Evolutionary conservation across 2,329 filamentous ascomycete genomes (phyloP).

Genomic region (Bipolaris zeicola): DNA sequence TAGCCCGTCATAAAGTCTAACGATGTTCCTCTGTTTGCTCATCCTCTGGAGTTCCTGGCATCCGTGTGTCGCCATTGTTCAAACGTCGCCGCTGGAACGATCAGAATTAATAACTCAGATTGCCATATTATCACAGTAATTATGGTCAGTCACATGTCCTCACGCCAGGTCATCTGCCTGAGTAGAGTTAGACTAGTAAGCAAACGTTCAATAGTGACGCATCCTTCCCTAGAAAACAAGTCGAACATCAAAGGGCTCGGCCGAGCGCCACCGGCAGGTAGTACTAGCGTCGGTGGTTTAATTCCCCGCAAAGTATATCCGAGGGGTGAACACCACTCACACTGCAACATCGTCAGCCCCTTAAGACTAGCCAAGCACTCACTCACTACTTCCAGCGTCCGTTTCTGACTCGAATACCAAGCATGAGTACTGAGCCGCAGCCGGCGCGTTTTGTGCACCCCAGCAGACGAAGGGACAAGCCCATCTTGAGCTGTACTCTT

Average conservation of each 20-base stretch:
- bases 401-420: neutral
- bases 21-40: too few relatives aligned
- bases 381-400: neutral
- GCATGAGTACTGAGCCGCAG: constrained; percentile 29
- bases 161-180: too few relatives aligned
- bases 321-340: neutral
- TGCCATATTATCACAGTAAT: neutral
- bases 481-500: constrained; percentile 38
- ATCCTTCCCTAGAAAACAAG: neutral
- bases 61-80: neutral
- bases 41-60: neutral
- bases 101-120: too few relatives aligned
- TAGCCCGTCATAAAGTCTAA: neutral
- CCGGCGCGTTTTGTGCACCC: constrained; percentile 31
- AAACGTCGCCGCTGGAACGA: neutral
- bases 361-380: neutral
- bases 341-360: neutral
- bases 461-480: constrained; percentile 40
- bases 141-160: neutral
- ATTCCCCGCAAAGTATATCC: neutral
- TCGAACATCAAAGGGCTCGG: too few relatives aligned
- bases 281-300: neutral
- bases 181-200: neutral
- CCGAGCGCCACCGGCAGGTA: too few relatives aligned
- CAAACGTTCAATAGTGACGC: neutral